Base-by-base conservation (phyloP, 148 eudicot species). In the Vaccinium macrocarpon region DNA sequence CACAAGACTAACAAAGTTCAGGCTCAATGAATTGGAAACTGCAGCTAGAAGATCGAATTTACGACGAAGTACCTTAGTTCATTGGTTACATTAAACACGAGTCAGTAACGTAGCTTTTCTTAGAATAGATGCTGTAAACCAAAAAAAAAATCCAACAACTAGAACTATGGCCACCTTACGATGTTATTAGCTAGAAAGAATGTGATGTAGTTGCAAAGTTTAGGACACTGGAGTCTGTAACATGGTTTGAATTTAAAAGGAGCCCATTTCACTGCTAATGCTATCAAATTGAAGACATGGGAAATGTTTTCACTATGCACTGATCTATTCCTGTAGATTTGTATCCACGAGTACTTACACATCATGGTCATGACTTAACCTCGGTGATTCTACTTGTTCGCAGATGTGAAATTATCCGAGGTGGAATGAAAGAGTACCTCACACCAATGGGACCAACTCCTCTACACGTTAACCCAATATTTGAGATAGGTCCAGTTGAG, bases 391-490 rank as follows among this genome's bases (percentile, higher is more conserved):
- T 46, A 73, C n/a, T 29, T 80, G 14, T 46, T 42, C 46, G 51
- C 85, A 96, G 99, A 90, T 96, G 98, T 84, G 99, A 96, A 27
- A 93, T 96, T 80, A 95, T 96, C 83, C 88, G 96, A 88, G 94
- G 91, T 51, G 98, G 97, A 80, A 95, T 96, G 98, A 95, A 93
- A 90, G 94, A 95, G 84, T 96, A 95, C 90, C 93, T 96, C 25
- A 96, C 99, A 66, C 99, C 99, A 29, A 96, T 96, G 99, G 98
- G 99, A 42, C 99, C 99, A 8, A 93, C 99, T 84, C 90, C 92
- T 53, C 91, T 96, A 19, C 97, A 96, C 61, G 98, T 96, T 13
- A 96, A 93, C 86, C 99, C 99, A 16, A 93, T 96, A 85, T 96
- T 95, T 19, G 99, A 96, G 91, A 93, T 92, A 80, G 99, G 98